phyloP scores from a whole-genome alignment of 495 filamentous ascomycete genomes.

The Aspergillus indologenus region DNA sequence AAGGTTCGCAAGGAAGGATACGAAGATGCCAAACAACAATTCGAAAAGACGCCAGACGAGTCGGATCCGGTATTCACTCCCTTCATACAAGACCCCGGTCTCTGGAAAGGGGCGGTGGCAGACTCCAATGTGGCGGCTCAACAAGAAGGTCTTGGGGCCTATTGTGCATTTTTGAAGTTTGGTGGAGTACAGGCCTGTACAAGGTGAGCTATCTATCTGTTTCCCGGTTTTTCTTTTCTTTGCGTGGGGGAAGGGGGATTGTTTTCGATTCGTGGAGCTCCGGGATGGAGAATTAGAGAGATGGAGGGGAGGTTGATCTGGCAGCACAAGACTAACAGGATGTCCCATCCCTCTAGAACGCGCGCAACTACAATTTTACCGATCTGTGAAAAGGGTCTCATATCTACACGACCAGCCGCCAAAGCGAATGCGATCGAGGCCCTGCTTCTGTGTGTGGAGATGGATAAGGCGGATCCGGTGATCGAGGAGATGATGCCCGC shows the following conservation, averaged over 20 bases:
- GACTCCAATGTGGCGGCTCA: constrained; percentile 98
- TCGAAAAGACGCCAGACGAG: constrained; percentile 83
- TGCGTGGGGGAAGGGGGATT: not conserved
- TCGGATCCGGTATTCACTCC: constrained; percentile 79
- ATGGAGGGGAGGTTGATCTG: no score
- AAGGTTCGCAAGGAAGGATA: constrained; percentile 96
- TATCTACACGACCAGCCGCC: constrained; percentile 79
- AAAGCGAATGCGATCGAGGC: constrained; percentile 87
- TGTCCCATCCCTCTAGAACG: constrained; percentile 34
- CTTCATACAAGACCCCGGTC: constrained; percentile 76
- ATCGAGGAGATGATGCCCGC: constrained; percentile 87
- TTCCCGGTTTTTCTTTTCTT: constrained; percentile 3
- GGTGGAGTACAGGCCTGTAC: constrained; percentile 75
- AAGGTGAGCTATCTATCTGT: constrained; percentile 44
- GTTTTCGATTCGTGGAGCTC: no score
- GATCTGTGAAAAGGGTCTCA: constrained; percentile 88
- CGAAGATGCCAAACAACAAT: constrained; percentile 84
- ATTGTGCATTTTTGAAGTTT: constrained; percentile 88
- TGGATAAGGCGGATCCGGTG: constrained; percentile 80
- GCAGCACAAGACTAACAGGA: constrained; percentile 37
- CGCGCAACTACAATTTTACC: constrained; percentile 68
- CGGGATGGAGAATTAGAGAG: no score
- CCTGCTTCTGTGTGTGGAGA: constrained; percentile 81
- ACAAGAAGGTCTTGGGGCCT: constrained; percentile 81
- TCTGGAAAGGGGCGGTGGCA: constrained; percentile 90